phyloP scores from a whole-genome alignment of 441 rosid genomes.

The Macaranga tanarius region DNA sequence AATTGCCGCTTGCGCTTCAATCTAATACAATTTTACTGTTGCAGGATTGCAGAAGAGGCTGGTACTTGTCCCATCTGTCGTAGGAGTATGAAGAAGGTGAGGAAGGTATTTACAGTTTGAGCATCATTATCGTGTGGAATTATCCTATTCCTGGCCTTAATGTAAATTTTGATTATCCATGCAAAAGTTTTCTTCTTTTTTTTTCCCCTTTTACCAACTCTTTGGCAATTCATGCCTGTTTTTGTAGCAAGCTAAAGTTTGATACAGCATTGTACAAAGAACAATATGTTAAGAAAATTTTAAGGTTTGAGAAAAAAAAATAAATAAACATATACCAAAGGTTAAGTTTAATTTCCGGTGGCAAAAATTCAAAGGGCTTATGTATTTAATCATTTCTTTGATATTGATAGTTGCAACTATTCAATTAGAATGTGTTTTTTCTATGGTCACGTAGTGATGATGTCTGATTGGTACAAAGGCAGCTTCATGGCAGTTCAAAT shows the following conservation, averaged over 20 bases:
- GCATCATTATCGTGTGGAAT: not conserved
- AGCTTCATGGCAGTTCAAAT: too few species aligned
- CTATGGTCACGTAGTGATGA: too few species aligned
- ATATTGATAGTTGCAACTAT: too few species aligned
- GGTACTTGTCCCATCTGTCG: conserved; percentile 56
- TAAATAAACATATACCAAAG: too few species aligned
- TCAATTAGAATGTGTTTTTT: too few species aligned
- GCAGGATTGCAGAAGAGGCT: conserved; percentile 51
- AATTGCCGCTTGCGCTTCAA: not conserved
- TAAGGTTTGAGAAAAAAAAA: too few species aligned
- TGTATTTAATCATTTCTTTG: too few species aligned
- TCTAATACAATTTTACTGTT: not conserved
- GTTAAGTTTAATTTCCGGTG: too few species aligned
- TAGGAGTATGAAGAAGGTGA: conserved; percentile 53
- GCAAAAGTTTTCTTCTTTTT: not conserved
- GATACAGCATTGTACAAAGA: conserved; percentile 4
- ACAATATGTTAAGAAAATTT: too few species aligned
- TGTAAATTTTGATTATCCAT: not conserved
- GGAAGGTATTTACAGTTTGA: conserved; percentile 46
- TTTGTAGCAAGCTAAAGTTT: not conserved
- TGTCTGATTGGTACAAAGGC: too few species aligned
- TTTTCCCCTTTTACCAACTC: not conserved
- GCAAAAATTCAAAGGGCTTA: too few species aligned
- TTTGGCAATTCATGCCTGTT: not conserved
- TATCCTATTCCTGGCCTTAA: too few species aligned